Evolutionary conservation across 768 basidiomycete genomes (phyloP).

Genomic region (Artomyces pyxidatus): DNA sequence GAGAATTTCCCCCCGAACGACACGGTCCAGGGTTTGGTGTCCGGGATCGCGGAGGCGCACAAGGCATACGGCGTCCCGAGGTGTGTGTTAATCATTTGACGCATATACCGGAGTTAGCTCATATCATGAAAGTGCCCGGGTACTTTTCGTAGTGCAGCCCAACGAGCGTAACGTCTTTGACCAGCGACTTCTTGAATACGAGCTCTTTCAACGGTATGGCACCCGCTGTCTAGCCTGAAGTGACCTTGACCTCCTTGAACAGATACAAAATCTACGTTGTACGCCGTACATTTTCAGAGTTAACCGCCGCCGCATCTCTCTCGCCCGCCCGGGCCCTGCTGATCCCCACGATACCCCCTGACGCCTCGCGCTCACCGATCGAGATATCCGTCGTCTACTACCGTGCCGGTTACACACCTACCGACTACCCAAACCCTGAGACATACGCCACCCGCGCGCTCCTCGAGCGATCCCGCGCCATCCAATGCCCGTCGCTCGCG

Average conservation of each 20-base stretch:
- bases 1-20: constrained; percentile 68
- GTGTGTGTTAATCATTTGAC: constrained; percentile 29
- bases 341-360: constrained; percentile 25
- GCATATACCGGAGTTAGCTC: neutral
- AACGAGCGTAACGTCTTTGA: constrained; percentile 93
- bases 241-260: neutral
- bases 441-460: constrained; percentile 70
- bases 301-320: constrained; percentile 42
- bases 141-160: constrained; percentile 86
- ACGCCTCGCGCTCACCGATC: constrained; percentile 26
- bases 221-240: no score
- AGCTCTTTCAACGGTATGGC: constrained; percentile 67
- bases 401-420: constrained; percentile 81
- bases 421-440: constrained; percentile 58
- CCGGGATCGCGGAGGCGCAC: constrained; percentile 77
- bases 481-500: constrained; percentile 88
- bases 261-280: constrained; percentile 72
- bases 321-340: constrained; percentile 35
- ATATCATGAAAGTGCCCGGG: constrained; percentile 32
- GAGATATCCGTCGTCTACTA: constrained; percentile 90
- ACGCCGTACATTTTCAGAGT: constrained; percentile 68
- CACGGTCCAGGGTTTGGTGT: constrained; percentile 59
- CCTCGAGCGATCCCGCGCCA: constrained; percentile 75
- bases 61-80: constrained; percentile 51
- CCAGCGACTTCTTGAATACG: constrained; percentile 83